Evolutionary conservation across 2,329 filamentous ascomycete species (phyloP), one percentile per base, ranked within the genome.

Genomic region (Ceratocystis smalleyi): DNA sequence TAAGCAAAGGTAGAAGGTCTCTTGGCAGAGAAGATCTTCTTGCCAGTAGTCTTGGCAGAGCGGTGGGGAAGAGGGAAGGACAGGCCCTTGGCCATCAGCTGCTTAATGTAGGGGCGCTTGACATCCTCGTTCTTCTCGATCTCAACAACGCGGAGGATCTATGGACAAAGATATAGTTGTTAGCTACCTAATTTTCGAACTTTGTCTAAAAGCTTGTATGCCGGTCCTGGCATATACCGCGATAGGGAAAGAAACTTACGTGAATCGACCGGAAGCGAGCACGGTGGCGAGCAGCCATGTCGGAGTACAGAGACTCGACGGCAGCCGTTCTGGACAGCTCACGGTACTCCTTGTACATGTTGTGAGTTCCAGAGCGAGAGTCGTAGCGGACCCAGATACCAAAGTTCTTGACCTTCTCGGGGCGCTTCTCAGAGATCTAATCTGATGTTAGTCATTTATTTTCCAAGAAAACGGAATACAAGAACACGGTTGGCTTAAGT

Each of bases 281-380:
- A 72, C 67, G 91, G 86, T 99, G 94, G 78, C 94, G 90, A 78
- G 95, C 92, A 73, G 94, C 91, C 94, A 99, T 97, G 83, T 99
- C 94, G 81, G 94, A 89, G 88, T 99, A 99, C 77, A 99, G 86
- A 72, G 92, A 81, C 81, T 97, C 89, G 75, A 97, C 92, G 71
- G 94, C 94, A 72, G 94, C 92, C 75, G 87, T 89, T 79, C 94
- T 85, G 77, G 89, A 92, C 85, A 97, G 89, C 85, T 97, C 94
- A 77, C 94, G 89, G 88, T 96, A 97, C 87, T 99, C 94, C 87
- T 97, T 97, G 90, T 99, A 99, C 94, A 99, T 99, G 88, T 99
- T 99, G 91, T 99, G 94, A 74, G 94, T 99, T 74, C 94, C 94
- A 74, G 94, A 97, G 80, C 94, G 92, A 69, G 95, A 99, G 83